phyloP scores from a whole-genome alignment of 805 yeast species.

The Kodamaea restingae region DNA sequence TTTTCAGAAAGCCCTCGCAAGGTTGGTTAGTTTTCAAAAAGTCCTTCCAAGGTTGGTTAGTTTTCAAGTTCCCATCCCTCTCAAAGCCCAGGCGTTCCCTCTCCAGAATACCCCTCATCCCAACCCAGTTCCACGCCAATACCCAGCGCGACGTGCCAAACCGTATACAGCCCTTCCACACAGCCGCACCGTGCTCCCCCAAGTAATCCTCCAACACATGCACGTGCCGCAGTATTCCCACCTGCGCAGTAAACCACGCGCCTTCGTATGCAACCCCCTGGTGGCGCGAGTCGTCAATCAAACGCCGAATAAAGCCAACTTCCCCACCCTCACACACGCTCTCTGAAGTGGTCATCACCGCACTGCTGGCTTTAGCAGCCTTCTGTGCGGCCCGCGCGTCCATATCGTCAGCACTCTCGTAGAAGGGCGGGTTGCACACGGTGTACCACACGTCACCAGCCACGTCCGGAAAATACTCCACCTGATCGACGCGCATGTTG shows the following conservation, averaged over 20 bases:
- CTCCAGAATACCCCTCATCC: slow-evolving; percentile 4
- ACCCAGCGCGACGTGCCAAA: slow-evolving; percentile 18
- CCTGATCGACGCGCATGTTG: neutral
- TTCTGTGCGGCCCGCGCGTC: slow-evolving; percentile 4
- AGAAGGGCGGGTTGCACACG: slow-evolving; percentile 22
- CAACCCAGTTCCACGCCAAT: slow-evolving; percentile 15
- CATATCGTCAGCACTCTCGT: slow-evolving; percentile 8
- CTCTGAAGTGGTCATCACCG: slow-evolving; percentile 11
- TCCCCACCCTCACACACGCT: slow-evolving; percentile 18
- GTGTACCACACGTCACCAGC: slow-evolving; percentile 11
- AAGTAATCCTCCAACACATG: slow-evolving; percentile 5
- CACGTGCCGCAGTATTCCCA: slow-evolving; percentile 16
- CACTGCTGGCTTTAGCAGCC: slow-evolving; percentile 8
- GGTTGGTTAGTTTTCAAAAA: no score
- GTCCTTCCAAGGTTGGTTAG: no score
- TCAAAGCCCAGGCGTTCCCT: no score
- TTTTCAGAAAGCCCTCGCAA: no score
- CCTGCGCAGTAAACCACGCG: slow-evolving; percentile 19
- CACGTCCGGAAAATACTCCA: slow-evolving; percentile 2
- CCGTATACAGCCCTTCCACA: slow-evolving; percentile 9
- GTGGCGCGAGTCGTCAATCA: slow-evolving; percentile 12
- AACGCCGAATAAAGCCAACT: slow-evolving; percentile 11
- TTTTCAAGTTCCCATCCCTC: no score
- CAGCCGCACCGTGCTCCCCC: slow-evolving; percentile 1
- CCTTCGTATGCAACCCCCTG: slow-evolving; percentile 2